phyloP scores from a whole-genome alignment of 1,284 basidiomycete species.

The Cerioporus squamosus region DNA sequence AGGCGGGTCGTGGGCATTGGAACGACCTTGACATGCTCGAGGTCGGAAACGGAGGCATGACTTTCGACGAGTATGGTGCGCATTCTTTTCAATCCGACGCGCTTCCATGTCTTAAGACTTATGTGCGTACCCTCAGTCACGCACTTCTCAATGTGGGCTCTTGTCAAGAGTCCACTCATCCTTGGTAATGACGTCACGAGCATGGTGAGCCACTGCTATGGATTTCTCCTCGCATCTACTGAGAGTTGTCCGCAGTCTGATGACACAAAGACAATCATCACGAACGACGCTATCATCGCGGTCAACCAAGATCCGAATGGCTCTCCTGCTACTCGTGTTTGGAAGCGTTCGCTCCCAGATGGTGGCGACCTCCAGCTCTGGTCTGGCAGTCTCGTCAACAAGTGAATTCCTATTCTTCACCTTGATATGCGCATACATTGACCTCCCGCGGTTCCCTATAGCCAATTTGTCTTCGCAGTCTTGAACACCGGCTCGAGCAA shows the following conservation, averaged over 20 bases:
- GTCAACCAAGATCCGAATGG: conserved; percentile 38
- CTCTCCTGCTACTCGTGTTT: conserved; percentile 35
- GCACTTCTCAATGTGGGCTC: conserved; percentile 49
- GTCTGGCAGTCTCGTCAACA: conserved; percentile 36
- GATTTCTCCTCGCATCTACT: neutral
- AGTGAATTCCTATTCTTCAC: conserved; percentile 26
- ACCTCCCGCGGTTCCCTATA: neutral
- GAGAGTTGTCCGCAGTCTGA: conserved; percentile 27
- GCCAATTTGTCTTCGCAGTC: conserved; percentile 39
- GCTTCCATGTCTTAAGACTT: no score
- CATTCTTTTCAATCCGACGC: neutral
- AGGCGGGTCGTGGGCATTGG: conserved; percentile 44
- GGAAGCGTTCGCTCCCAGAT: conserved; percentile 32
- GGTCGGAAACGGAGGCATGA: conserved; percentile 48
- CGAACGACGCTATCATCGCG: conserved; percentile 41
- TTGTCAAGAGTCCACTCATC: conserved; percentile 47
- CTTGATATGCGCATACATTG: neutral
- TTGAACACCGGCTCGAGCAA: conserved; percentile 40
- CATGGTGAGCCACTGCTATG: conserved; percentile 30
- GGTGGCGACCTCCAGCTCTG: conserved; percentile 39
- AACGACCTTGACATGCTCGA: conserved; percentile 51
- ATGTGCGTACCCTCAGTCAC: conserved; percentile 29
- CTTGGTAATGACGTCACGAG: conserved; percentile 45
- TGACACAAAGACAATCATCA: conserved; percentile 39
- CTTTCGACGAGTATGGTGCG: conserved; percentile 44